phyloP scores from a whole-genome alignment of 1,139 yeast species.

The Hemisphaericaspora lyxosophila region DNA sequence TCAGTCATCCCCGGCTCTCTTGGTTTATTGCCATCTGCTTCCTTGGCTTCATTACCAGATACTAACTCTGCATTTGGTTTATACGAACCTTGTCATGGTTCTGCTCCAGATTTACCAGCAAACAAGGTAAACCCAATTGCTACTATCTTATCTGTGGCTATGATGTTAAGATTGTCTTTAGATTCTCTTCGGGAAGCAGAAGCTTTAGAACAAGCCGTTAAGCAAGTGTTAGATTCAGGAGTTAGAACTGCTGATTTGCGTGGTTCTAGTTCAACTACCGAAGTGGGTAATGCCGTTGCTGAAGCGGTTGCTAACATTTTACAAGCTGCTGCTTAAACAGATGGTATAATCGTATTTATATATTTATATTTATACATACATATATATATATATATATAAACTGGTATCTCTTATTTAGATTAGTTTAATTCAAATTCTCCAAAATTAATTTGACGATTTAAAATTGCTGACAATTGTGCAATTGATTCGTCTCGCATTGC shows the following conservation, averaged over 20 bases:
- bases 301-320: conserved; percentile 65
- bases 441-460: conserved; percentile 1
- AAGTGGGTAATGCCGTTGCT: conserved; percentile 92
- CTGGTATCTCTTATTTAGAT: too few species aligned
- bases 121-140: conserved; percentile 95
- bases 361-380: background rate
- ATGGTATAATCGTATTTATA: background rate
- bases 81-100: conserved; percentile 98
- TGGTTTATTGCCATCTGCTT: conserved; percentile 94
- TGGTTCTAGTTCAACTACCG: conserved; percentile 75
- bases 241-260: conserved; percentile 89
- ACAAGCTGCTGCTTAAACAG: conserved; percentile 15
- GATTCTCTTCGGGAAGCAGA: conserved; percentile 81
- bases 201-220: conserved; percentile 87
- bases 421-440: background rate
- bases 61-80: conserved; percentile 91
- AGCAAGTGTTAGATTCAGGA: conserved; percentile 75
- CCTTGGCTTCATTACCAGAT: conserved; percentile 93
- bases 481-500: conserved; percentile 29
- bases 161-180: conserved; percentile 92
- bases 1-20: conserved; percentile 96
- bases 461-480: conserved; percentile 34
- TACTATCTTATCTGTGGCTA: conserved; percentile 89
- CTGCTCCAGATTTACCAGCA: conserved; percentile 89
- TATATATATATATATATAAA: background rate